Evolutionary conservation across 202 grass and related monocot species (phyloP).

Genomic region (Schoenoplectus triqueter): DNA sequence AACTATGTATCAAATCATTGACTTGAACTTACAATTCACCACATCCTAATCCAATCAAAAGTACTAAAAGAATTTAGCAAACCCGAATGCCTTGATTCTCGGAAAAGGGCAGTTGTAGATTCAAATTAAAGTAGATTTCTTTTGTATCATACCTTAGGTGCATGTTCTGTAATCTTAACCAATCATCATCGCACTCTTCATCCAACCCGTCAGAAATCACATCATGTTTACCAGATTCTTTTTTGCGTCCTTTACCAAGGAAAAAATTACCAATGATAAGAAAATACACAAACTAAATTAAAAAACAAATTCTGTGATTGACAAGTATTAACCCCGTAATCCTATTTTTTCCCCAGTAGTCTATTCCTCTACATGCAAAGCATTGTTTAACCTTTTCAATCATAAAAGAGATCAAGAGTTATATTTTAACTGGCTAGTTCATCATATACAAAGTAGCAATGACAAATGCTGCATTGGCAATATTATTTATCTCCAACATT

Average conservation of each 20-base stretch:
- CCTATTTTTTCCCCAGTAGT: background rate
- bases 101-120: background rate
- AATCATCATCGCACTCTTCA: constrained; percentile 57
- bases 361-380: background rate
- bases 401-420: background rate
- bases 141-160: constrained; percentile 55
- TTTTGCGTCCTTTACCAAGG: constrained; percentile 45
- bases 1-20: constrained; percentile 10
- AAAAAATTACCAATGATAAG: constrained; percentile 29
- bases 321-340: background rate
- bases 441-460: background rate
- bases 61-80: background rate
- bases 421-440: background rate
- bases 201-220: constrained; percentile 46
- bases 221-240: constrained; percentile 30
- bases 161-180: constrained; percentile 65
- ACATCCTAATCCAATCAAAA: background rate
- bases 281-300: constrained; percentile 14
- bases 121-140: background rate
- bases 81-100: background rate
- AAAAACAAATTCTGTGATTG: constrained; percentile 12
- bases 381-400: background rate
- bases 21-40: background rate
- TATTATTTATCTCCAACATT: background rate
- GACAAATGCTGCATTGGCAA: constrained; percentile 10